Conservation (phyloP, 2,329 filamentous ascomycete genomes). For the Fragosphaeria purpurea region DNA sequence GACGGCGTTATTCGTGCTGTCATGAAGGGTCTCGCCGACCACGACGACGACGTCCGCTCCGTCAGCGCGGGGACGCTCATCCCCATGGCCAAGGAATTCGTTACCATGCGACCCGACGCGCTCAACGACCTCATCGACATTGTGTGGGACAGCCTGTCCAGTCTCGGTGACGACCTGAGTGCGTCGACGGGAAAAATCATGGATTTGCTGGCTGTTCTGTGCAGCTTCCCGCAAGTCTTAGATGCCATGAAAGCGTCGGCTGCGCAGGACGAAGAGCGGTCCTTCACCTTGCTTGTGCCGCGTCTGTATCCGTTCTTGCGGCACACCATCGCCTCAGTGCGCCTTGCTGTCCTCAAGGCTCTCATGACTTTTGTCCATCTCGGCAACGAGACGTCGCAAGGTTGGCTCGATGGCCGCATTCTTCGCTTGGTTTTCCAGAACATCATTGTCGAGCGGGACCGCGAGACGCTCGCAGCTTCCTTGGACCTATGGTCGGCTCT, state of each 20-base stretch:
- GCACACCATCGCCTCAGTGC: conserved; percentile 93
- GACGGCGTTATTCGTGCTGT: conserved; percentile 88
- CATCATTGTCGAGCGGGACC: conserved; percentile 83
- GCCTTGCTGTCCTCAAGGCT: conserved; percentile 84
- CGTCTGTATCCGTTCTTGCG: conserved; percentile 91
- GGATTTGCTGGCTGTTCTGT: conserved; percentile 92
- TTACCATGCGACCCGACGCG: conserved; percentile 67
- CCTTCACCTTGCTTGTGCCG: conserved; percentile 85
- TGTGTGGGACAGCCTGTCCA: conserved; percentile 94
- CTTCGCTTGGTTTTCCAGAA: conserved; percentile 91
- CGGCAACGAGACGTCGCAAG: conserved; percentile 66
- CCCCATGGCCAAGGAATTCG: conserved; percentile 91
- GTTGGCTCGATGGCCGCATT: conserved; percentile 87
- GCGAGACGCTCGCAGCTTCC: conserved; percentile 70
- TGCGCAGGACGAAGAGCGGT: conserved; percentile 70
- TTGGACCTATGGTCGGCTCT: conserved; percentile 80
- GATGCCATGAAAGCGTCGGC: conserved; percentile 91
- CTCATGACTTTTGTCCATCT: conserved; percentile 87
- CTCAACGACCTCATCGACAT: conserved; percentile 81
- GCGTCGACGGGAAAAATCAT: conserved; percentile 97
- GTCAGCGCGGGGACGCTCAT: conserved; percentile 97
- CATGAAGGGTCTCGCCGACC: conserved; percentile 86
- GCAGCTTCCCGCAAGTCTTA: conserved; percentile 85
- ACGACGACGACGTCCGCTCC: conserved; percentile 90
- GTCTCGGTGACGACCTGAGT: conserved; percentile 92